Evolutionary conservation across 176 grass and related monocot species (phyloP).

Genomic region (Hordeum vulgare): DNA sequence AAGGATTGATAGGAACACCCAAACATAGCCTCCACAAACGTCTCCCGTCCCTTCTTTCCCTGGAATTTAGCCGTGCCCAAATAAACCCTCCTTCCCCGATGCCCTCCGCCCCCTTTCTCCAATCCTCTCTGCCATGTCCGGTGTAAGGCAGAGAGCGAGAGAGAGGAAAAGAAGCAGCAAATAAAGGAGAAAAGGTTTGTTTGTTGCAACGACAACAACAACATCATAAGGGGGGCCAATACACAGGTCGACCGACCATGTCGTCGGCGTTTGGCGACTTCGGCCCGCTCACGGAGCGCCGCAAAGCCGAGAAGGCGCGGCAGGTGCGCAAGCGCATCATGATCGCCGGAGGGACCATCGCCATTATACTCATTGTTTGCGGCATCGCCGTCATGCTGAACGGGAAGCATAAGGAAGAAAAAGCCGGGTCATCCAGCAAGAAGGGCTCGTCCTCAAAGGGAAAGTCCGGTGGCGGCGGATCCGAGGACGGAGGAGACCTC

Average conservation of each 20-base stretch:
- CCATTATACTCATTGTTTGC: slow-evolving; percentile 43
- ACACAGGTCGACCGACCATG: slow-evolving; percentile 6
- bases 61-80: slow-evolving; percentile 24
- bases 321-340: slow-evolving; percentile 46
- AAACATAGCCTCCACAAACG: slow-evolving; percentile 60
- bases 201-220: neutral
- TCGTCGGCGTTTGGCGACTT: slow-evolving; percentile 85
- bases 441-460: slow-evolving; percentile 7
- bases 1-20: neutral
- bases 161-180: slow-evolving; percentile 15
- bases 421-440: neutral
- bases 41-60: slow-evolving; percentile 60
- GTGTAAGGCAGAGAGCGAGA: slow-evolving; percentile 46
- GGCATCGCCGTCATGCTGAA: slow-evolving; percentile 28
- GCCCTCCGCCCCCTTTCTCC: slow-evolving; percentile 34
- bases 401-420: slow-evolving; percentile 11
- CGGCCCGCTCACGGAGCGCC: slow-evolving; percentile 72
- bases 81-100: slow-evolving; percentile 30
- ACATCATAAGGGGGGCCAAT: neutral
- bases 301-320: slow-evolving; percentile 56
- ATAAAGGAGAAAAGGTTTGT: neutral
- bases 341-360: slow-evolving; percentile 35
- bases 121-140: slow-evolving; percentile 51
- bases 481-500: neutral
- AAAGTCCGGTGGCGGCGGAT: neutral